A percentile compares a stretch with the other conserved stretches of the same genome.
These are phyloP conservation scores for Cercospora sp. DNA, from an alignment of 2,329 filamentous ascomycete species.

Conservation along the genomic window DNA sequence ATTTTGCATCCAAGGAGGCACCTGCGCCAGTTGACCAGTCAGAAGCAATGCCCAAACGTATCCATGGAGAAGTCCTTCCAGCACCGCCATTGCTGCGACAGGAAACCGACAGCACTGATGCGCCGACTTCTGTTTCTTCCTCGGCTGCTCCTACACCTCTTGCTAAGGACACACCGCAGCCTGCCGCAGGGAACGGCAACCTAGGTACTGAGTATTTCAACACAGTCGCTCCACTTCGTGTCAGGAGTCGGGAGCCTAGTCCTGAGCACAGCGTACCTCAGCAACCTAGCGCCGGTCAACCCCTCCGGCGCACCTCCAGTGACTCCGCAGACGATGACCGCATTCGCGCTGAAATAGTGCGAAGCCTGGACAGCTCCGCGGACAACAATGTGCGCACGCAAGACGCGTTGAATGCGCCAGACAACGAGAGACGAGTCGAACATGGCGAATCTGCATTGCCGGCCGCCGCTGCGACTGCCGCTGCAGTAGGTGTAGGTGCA, in stretches of 20 bases:
- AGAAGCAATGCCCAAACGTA: conserved; percentile 24
- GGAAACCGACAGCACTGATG: conserved; percentile 27
- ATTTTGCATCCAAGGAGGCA: conserved; percentile 36
- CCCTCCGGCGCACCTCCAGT: conserved; percentile 16
- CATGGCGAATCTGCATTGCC: conserved; percentile 35
- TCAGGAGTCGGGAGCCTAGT: conserved; percentile 31
- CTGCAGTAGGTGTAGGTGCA: conserved; percentile 11
- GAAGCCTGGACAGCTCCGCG: conserved; percentile 52
- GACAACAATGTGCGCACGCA: conserved; percentile 32
- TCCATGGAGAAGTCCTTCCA: conserved; percentile 24
- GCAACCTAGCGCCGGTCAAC: conserved; percentile 10
- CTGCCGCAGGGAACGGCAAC: conserved; percentile 27
- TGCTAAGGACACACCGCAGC: conserved; percentile 42
- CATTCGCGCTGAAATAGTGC: conserved; percentile 72
- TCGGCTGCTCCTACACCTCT: conserved; percentile 48
- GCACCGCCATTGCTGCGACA: conserved; percentile 25
- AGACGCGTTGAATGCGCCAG: conserved; percentile 35
- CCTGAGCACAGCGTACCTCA: conserved; percentile 27
- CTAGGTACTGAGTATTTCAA: conserved; percentile 25
- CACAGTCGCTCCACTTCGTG: conserved; percentile 25
- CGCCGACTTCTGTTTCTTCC: conserved; percentile 29
- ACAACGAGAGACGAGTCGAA: conserved; percentile 28
- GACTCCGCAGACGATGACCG: conserved; percentile 58
- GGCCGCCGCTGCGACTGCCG: conserved; percentile 19
- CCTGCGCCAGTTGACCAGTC: conserved; percentile 33